These are phyloP conservation scores for Gracilaria caudata DNA, from an alignment of 23 red algal species.

Conservation along the genomic window DNA sequence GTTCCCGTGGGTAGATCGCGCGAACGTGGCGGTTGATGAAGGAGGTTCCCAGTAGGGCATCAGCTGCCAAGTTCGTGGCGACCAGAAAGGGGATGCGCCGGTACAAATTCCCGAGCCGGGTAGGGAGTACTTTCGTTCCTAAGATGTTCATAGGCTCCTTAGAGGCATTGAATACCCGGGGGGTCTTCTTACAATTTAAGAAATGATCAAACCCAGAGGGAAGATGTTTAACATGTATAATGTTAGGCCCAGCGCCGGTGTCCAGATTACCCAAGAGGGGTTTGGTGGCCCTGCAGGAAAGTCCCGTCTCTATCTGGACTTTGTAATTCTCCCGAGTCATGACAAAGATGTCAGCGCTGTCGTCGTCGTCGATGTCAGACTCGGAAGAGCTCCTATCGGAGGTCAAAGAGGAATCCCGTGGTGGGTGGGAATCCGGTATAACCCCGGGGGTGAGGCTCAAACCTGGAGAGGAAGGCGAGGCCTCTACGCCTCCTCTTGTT, in stretches of 20 bases:
- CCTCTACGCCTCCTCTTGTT: not conserved
- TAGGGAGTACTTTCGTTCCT: not conserved
- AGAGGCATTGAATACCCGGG: no score
- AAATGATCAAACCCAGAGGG: not conserved
- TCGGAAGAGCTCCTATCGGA: not conserved
- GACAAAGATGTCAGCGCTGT: not conserved
- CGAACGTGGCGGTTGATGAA: conserved; percentile 17
- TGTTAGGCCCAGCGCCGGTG: conserved; percentile 1
- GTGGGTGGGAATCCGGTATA: not conserved
- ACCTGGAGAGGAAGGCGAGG: not conserved
- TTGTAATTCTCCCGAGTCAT: not conserved
- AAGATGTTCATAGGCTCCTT: no score
- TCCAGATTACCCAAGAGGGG: not conserved
- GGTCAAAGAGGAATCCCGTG: not conserved
- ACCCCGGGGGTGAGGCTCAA: not conserved
- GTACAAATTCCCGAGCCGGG: not conserved
- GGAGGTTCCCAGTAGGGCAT: conserved; percentile 4
- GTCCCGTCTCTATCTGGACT: not conserved
- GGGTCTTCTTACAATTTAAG: not conserved
- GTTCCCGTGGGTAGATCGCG: not conserved
- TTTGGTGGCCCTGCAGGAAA: not conserved
- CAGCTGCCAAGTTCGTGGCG: not conserved
- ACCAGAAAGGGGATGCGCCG: not conserved
- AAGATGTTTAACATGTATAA: conserved; percentile 22
- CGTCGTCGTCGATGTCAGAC: not conserved